Evolutionary conservation across 768 basidiomycete genomes (phyloP).

Genomic region (Glaciozyma martinii): DNA sequence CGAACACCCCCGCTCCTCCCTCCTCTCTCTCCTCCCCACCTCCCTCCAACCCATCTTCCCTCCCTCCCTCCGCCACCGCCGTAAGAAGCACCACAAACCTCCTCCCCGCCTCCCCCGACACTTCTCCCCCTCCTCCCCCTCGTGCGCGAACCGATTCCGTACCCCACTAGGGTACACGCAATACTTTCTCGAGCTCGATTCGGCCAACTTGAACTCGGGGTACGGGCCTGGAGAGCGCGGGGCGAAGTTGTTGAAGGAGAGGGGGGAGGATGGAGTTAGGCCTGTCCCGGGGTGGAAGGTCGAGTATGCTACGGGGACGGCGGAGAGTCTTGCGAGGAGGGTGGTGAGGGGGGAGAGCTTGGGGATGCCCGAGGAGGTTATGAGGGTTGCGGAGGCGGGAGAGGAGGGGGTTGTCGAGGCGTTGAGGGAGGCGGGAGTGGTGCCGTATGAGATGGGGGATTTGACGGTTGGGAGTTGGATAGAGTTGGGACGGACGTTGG

Average conservation of each 20-base stretch:
- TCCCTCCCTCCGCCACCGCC: neutral
- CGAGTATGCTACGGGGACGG: conserved; percentile 42
- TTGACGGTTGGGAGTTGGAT: conserved; percentile 71
- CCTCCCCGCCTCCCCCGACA: conserved; percentile 54
- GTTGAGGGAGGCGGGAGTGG: conserved; percentile 44
- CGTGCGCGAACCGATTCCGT: conserved; percentile 59
- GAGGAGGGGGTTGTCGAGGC: conserved; percentile 50
- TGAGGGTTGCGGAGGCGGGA: conserved; percentile 66
- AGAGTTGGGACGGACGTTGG: conserved; percentile 54
- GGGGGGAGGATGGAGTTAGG: conserved; percentile 23
- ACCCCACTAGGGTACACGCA: conserved; percentile 77
- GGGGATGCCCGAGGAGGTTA: conserved; percentile 55
- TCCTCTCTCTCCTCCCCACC: neutral
- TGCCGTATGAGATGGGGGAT: conserved; percentile 65
- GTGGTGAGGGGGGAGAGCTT: conserved; percentile 26
- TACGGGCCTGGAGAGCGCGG: conserved; percentile 42
- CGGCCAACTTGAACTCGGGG: conserved; percentile 8
- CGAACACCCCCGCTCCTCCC: neutral
- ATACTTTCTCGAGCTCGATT: conserved; percentile 43
- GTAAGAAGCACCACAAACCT: conserved; percentile 50
- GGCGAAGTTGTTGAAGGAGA: conserved; percentile 44
- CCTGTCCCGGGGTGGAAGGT: conserved; percentile 57
- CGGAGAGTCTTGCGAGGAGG: neutral
- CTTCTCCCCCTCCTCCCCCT: conserved; percentile 53
- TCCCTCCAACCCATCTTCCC: neutral